A percentile compares a stretch with the other conserved stretches of the same genome.
Conservation (phyloP, 768 basidiomycete species). For the Hericium alpestre region DNA sequence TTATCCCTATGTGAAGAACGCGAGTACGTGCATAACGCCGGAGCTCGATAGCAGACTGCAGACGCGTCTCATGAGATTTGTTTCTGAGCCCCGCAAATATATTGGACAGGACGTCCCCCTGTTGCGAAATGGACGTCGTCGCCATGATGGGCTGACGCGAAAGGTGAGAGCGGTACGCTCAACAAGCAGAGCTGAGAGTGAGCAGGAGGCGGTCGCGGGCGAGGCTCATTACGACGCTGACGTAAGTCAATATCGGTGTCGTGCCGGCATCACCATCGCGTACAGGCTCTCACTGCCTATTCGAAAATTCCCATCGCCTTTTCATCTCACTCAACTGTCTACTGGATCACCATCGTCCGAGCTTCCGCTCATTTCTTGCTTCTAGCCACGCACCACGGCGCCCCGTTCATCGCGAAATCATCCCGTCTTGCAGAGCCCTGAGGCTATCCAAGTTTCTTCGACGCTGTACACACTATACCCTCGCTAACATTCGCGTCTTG, state of each 20-base stretch:
- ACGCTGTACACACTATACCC: not conserved
- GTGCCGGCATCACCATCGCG: not conserved
- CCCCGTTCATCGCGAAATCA: not conserved
- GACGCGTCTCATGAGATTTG: slow-evolving; percentile 52
- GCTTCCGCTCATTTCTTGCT: too few relatives aligned
- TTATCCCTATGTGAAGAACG: not conserved
- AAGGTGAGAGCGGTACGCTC: not conserved
- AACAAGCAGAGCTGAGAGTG: not conserved
- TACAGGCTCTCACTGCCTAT: not conserved
- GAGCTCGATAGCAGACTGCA: slow-evolving; percentile 61
- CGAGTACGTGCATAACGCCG: slow-evolving; percentile 54
- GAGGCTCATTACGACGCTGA: not conserved
- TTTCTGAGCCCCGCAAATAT: slow-evolving; percentile 61
- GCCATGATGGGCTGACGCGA: slow-evolving; percentile 37
- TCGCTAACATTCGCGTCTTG: not conserved
- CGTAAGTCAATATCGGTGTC: not conserved
- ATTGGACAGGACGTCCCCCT: slow-evolving; percentile 50
- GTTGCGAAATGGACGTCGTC: slow-evolving; percentile 43
- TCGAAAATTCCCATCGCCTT: not conserved
- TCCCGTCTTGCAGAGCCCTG: not conserved
- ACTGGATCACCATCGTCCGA: too few relatives aligned
- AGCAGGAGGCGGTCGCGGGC: too few relatives aligned
- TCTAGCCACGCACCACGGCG: too few relatives aligned
- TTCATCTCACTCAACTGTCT: not conserved
- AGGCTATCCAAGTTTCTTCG: not conserved